phyloP scores from a whole-genome alignment of 495 filamentous ascomycete genomes.

The Penicillium egyptiacum region DNA sequence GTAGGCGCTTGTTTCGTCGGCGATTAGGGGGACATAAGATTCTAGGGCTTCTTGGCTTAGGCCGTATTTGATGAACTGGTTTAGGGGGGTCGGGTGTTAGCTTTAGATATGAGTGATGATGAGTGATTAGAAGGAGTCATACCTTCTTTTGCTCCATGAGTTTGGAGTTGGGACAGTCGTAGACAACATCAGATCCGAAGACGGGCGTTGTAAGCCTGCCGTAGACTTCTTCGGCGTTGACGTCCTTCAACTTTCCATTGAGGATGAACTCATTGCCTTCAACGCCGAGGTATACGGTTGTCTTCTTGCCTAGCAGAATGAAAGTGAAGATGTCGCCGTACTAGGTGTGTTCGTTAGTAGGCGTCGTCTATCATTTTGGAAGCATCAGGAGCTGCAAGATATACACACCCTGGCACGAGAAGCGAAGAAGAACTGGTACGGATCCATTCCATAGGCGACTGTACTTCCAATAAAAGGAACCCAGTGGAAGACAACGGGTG shows the following conservation, averaged over 20 bases:
- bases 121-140: neutral
- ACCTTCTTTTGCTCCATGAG: conserved; percentile 81
- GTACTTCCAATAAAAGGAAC: conserved; percentile 79
- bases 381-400: neutral
- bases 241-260: conserved; percentile 79
- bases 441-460: conserved; percentile 79
- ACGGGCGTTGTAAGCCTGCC: conserved; percentile 79
- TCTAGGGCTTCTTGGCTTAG: conserved; percentile 75
- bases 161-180: conserved; percentile 84
- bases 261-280: conserved; percentile 85
- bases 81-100: neutral
- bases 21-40: conserved; percentile 75
- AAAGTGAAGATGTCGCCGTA: conserved; percentile 83
- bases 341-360: conserved; percentile 37
- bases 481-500: conserved; percentile 82
- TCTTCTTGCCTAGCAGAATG: conserved; percentile 71
- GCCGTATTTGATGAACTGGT: conserved; percentile 81
- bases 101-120: neutral
- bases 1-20: conserved; percentile 69
- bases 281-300: conserved; percentile 73
- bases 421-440: conserved; percentile 72
- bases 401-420: conserved; percentile 66
- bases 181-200: conserved; percentile 83
- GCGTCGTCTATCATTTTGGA: neutral
- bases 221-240: conserved; percentile 82